Conservation (phyloP, 345 rosid genomes). For the Acer campestre region DNA sequence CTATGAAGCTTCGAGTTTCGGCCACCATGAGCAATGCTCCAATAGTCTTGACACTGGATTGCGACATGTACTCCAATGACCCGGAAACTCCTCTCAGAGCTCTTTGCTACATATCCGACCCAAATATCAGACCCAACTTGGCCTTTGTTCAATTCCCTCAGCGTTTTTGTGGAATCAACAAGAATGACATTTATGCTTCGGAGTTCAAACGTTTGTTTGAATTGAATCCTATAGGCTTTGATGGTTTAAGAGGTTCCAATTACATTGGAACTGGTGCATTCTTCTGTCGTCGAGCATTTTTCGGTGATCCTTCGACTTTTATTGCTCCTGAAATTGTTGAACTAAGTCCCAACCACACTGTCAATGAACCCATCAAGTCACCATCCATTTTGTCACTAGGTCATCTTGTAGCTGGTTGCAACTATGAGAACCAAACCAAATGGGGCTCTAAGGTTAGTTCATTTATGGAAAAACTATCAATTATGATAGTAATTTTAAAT, state of each 20-base stretch:
- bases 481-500: no score
- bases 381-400: conserved; percentile 39
- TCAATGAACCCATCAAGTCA: conserved; percentile 31
- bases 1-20: conserved; percentile 71
- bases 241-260: conserved; percentile 50
- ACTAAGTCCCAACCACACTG: conserved; percentile 29
- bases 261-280: conserved; percentile 68
- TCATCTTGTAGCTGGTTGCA: conserved; percentile 51
- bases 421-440: conserved; percentile 48
- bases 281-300: conserved; percentile 55
- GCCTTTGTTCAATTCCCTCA: conserved; percentile 81
- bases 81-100: conserved; percentile 50
- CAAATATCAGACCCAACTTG: conserved; percentile 21
- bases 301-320: conserved; percentile 42
- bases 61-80: conserved; percentile 84
- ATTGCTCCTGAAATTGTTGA: conserved; percentile 38
- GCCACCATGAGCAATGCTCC: conserved; percentile 68
- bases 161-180: conserved; percentile 47
- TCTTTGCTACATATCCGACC: conserved; percentile 56
- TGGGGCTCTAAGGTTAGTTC: conserved; percentile 68
- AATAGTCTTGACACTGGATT: conserved; percentile 65
- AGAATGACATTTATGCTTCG: conserved; percentile 54
- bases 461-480: no score
- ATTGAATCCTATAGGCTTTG: conserved; percentile 50
- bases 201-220: conserved; percentile 41